These are phyloP conservation scores for Forsythia viridissima DNA, from an alignment of 257 asterid genomes.

Conservation along the genomic window DNA sequence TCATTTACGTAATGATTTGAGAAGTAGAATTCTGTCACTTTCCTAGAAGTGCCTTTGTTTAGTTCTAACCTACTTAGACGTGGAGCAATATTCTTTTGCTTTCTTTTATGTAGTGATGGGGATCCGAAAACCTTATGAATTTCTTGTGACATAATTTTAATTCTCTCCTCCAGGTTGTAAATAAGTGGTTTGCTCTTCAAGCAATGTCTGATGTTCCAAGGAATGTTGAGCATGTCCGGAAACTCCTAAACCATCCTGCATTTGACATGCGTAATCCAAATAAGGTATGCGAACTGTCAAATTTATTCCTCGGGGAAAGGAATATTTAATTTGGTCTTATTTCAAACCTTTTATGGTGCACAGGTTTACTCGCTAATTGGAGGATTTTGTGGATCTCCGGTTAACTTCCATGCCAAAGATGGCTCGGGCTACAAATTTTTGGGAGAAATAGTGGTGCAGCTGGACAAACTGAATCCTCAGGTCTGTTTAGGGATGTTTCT, in stretches of 20 bases:
- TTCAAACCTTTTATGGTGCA: slow-evolving; percentile 22
- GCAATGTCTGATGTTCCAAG: slow-evolving; percentile 71
- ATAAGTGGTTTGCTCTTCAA: slow-evolving; percentile 78
- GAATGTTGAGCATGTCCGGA: slow-evolving; percentile 73
- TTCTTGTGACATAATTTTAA: neutral
- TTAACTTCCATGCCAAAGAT: slow-evolving; percentile 70
- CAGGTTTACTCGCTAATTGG: slow-evolving; percentile 77
- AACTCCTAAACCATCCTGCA: slow-evolving; percentile 69
- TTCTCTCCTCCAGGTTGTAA: slow-evolving; percentile 52
- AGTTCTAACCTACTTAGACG: neutral
- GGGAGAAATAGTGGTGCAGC: slow-evolving; percentile 74
- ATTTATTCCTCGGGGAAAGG: neutral
- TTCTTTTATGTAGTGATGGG: neutral
- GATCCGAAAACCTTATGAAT: neutral
- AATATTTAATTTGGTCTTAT: neutral
- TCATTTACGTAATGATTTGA: neutral
- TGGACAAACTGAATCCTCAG: slow-evolving; percentile 88
- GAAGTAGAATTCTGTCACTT: neutral
- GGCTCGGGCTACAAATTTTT: slow-evolving; percentile 80
- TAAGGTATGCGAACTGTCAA: slow-evolving; percentile 44
- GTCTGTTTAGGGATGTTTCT: slow-evolving; percentile 29
- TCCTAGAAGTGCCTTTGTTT: neutral
- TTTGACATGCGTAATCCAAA: slow-evolving; percentile 84
- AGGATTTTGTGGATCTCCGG: slow-evolving; percentile 74
- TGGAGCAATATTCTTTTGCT: neutral